Conservation (phyloP, 2,329 filamentous ascomycete genomes). For the Graphiopsis chlorocephala region DNA sequence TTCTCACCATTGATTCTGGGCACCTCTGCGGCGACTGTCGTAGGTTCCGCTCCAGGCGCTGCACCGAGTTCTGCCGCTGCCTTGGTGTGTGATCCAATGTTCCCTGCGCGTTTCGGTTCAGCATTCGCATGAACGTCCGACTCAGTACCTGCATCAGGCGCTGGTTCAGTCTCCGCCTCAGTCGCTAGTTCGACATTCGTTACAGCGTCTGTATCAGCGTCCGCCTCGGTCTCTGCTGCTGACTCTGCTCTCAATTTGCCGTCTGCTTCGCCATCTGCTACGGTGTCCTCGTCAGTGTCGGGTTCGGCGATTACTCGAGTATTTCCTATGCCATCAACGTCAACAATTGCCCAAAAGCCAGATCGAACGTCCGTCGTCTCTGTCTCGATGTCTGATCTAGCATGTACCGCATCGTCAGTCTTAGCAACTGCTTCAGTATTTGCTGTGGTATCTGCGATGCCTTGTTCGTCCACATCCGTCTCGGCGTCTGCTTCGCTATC, state of each 20-base stretch:
- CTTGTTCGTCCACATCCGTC: too few species aligned
- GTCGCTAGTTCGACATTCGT: background rate
- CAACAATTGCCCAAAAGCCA: too few species aligned
- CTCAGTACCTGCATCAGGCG: background rate
- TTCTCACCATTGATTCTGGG: background rate
- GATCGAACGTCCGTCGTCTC: too few species aligned
- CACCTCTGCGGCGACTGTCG: background rate
- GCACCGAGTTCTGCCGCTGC: background rate
- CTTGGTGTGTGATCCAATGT: conserved; percentile 1
- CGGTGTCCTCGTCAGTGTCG: background rate
- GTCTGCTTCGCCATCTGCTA: background rate
- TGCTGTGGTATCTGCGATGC: conserved; percentile 3
- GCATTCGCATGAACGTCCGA: background rate
- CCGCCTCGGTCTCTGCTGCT: too few species aligned
- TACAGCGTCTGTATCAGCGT: conserved; percentile 3
- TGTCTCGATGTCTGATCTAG: too few species aligned
- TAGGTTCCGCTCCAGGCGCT: background rate
- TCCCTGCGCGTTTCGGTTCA: background rate
- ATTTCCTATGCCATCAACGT: too few species aligned
- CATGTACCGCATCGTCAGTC: too few species aligned
- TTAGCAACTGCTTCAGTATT: too few species aligned
- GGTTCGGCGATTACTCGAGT: background rate
- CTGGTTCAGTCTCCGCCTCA: background rate
- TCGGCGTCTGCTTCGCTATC: conserved; percentile 3
- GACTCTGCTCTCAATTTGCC: too few species aligned